Conservation (phyloP, 208 protist genomes). For the Trichomonas gallinae region DNA sequence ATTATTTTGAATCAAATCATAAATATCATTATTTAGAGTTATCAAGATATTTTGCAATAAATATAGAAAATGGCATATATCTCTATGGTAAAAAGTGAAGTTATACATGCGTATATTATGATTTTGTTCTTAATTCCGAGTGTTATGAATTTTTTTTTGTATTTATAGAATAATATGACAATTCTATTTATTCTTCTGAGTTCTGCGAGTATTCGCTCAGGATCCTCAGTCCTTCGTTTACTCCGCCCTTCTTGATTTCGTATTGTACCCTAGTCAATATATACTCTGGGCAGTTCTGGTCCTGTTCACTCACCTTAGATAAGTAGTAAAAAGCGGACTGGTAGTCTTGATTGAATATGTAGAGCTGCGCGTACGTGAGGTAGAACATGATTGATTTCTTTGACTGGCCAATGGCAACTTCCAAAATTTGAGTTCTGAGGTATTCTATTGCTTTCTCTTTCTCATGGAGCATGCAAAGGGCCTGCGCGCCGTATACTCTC, state of each 20-base stretch:
- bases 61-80: too few species aligned
- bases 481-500: background rate
- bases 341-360: background rate
- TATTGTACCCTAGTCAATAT: background rate
- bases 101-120: too few species aligned
- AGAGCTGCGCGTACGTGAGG: background rate
- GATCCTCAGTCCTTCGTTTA: background rate
- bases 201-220: background rate
- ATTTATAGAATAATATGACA: too few species aligned
- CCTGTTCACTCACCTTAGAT: background rate
- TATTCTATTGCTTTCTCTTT: background rate
- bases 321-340: background rate
- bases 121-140: too few species aligned
- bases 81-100: too few species aligned
- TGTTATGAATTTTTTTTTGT: too few species aligned
- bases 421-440: background rate
- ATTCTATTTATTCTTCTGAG: background rate
- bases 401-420: background rate
- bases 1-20: too few species aligned
- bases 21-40: too few species aligned
- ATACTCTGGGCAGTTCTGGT: background rate
- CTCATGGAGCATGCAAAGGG: background rate
- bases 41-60: too few species aligned
- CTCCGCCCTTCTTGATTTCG: background rate
- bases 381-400: background rate